Evolutionary conservation across 225 moss, liverwort and hornwort species (phyloP).

Genomic region (Straminergon stramineum): DNA sequence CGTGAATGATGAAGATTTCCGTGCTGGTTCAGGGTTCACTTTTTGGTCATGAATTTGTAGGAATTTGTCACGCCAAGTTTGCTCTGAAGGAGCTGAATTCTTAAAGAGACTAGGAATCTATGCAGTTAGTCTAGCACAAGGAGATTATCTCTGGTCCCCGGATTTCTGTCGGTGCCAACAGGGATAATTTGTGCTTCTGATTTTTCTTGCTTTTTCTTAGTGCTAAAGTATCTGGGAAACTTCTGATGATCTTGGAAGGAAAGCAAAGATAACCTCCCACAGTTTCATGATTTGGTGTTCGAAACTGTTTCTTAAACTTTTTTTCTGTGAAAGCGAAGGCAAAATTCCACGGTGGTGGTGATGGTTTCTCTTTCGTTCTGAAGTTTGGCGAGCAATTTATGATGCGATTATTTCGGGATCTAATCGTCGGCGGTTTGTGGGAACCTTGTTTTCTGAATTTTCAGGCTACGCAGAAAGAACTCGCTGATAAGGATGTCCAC

Average conservation of each 20-base stretch:
- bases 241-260: background rate
- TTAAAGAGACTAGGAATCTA: background rate
- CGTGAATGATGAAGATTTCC: background rate
- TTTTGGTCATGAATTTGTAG: background rate
- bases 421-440: background rate
- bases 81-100: background rate
- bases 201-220: background rate
- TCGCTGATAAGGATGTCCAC: constrained; percentile 32
- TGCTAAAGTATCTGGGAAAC: background rate
- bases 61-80: background rate
- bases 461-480: constrained; percentile 6
- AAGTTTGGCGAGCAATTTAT: background rate
- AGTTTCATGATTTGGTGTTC: background rate
- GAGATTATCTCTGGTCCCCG: background rate
- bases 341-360: background rate
- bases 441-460: background rate
- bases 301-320: background rate
- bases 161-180: background rate
- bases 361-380: background rate
- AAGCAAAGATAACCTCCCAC: background rate
- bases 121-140: background rate
- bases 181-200: too few relatives aligned
- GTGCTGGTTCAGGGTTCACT: background rate
- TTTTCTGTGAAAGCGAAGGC: background rate
- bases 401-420: background rate